Base-by-base conservation (phyloP, 805 yeast species). In the Blastobotrys chiropterorum region DNA sequence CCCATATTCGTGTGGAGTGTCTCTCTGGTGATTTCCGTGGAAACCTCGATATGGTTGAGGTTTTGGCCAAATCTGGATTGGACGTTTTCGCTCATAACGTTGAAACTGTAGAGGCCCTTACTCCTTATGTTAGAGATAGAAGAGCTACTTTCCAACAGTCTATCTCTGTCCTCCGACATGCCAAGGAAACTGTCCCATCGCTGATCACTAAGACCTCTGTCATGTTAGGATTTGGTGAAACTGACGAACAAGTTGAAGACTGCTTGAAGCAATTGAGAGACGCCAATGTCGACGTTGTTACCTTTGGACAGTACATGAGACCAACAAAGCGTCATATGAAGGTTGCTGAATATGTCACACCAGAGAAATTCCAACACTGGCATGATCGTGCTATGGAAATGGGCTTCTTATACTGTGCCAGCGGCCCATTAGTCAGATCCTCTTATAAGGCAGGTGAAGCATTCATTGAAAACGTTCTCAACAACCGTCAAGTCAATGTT, bases 311-410 rank as follows among this genome's bases (percentile, higher is more conserved):
- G 71, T 94, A 94, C 69, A 94, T 94, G 97, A 80, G 99, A 67
- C 99, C 99, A 44, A 94, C 99, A 1, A 94, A 87, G 71, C 83
- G 99, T 65, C 99, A 94, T 69, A 90, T 94, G 95, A 90, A 90
- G 72, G 99, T 94, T 43, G 97, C 88, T 8, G 97, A 92, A 60
- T 94, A 94, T 63, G 81, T 94, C 16, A 85, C 82, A 21, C 99
- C 99, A 2, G 97, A 87, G 60, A 90, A 89, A 68, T 94, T 94
- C 67, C 96, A 90, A 54, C 77, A 85, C 66, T 94, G 99, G 99
- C 89, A 83, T 63, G 81, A 85, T 52, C 78, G 76, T 7, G 98
- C 99, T 0, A 67, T 75, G 62, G 88, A 86, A 43, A 71, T 92
- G 79, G 99, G 99, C 0, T 94, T 94, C 77, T 72, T 90, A 47